These are phyloP conservation scores for Trypethelium eluteriae DNA, from an alignment of 495 filamentous ascomycete genomes.

Conservation along the genomic window DNA sequence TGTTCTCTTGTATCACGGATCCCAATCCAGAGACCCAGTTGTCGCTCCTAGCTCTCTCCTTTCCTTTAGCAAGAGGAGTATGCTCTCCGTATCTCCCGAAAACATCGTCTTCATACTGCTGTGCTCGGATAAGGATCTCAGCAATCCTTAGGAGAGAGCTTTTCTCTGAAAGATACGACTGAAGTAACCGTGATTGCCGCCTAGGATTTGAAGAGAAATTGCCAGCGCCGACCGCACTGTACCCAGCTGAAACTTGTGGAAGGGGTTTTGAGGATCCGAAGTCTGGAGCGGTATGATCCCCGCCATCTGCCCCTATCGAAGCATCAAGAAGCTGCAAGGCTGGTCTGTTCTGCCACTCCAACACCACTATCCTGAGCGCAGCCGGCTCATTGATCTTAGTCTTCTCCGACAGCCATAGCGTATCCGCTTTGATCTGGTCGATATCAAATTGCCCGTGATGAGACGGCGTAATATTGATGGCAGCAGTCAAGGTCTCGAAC, in stretches of 20 bases:
- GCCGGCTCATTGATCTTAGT: constrained; percentile 71
- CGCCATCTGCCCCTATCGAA: constrained; percentile 60
- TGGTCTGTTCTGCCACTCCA: constrained; percentile 77
- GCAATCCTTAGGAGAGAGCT: constrained; percentile 46
- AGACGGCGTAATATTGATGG: constrained; percentile 75
- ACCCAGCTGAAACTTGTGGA: constrained; percentile 32
- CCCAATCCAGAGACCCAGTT: neutral
- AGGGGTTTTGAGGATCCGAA: constrained; percentile 45
- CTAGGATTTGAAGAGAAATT: constrained; percentile 50
- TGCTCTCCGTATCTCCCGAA: neutral
- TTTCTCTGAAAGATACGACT: constrained; percentile 63
- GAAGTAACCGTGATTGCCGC: constrained; percentile 55
- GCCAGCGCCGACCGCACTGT: constrained; percentile 24
- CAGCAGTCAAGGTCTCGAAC: constrained; percentile 81
- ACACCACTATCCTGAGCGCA: constrained; percentile 68
- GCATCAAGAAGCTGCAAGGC: constrained; percentile 55
- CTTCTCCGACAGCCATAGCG: constrained; percentile 72
- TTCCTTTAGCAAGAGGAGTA: neutral
- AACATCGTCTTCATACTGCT: neutral
- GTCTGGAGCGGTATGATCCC: constrained; percentile 54
- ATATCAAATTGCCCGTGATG: constrained; percentile 63
- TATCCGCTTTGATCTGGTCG: constrained; percentile 75
- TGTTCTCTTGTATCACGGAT: neutral
- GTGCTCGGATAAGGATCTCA: constrained; percentile 31
- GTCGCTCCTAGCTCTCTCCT: neutral